Evolutionary conservation across 1,284 basidiomycete genomes (phyloP), one percentile per base, ranked within the genome.

Genomic region (Papiliotrema terrestris): DNA sequence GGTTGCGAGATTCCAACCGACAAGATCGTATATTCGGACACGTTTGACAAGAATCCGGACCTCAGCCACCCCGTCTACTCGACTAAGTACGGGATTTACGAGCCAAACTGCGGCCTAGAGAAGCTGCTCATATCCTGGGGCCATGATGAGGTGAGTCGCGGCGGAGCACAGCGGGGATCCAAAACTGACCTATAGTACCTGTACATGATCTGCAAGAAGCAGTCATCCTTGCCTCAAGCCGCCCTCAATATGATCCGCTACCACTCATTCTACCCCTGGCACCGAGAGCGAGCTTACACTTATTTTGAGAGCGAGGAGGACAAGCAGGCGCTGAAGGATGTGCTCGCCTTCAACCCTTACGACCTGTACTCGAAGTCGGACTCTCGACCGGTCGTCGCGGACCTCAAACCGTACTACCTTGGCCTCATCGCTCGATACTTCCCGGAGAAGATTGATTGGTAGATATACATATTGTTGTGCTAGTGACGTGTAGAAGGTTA

Each of bases 51-150:
- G 39, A 92, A 92, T 74, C 88, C 89, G 1, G 89, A 92, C 78
- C 80, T 69, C 1, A 56, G 80, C 37, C 86, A 92, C 67, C 76
- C 78, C 1, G 78, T 89, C 11, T 91, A 88, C 74, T 86, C 84
- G 3, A 86, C 87, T 20, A 80, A 87, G 68, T 83, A 82, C 62
- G 89, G 89, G 8, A 86, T 92, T 57, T 92, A 92, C 74, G 15
- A 17, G 22, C 22, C 44, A 8, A 78, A 86, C 55, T 92, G 90
- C 67, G 90, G 90, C 5, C 81, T 92, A n/a, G 86, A 90, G 58
- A 89, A 91, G 68, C 87, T 92, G 54, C 91, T 92, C 87, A 79
- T 92, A 38, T 87, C 86, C 35, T 92, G 88, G 86, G 90, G 90
- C 2, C 89, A 91, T 68, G 90, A 91, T 68, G 89, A 91, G 49